Base-by-base conservation (phyloP, 2,329 filamentous ascomycete species). In the Fusarium sp. region DNA sequence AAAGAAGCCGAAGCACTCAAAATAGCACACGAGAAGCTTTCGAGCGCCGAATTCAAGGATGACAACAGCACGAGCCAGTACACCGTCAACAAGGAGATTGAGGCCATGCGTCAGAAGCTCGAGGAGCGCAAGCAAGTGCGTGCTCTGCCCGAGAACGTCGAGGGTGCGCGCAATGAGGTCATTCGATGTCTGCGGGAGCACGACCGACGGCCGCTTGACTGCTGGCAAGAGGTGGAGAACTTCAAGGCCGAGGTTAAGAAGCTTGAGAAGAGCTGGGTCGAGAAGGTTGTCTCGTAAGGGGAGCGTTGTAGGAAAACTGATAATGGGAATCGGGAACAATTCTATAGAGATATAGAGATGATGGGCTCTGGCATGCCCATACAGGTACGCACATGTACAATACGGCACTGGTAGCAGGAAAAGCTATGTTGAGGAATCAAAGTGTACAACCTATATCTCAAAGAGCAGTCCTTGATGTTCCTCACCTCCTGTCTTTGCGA, bases 201-300 rank as follows among this genome's bases (percentile, higher is more conserved):
- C 80, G 94, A 98, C 81, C 86, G 93, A 69, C 88, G 93, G 79
- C 94, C 95, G 78, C 84, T 98, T 77, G 93, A 98, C 84, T 98
- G 95, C 86, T 98, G 93, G 92, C 87, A 90, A 81, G 94, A 98
- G 87, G 93, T 98, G 24, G 92, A 97, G 83, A 85, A 85, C 21
- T 98, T 98, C 81, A 97, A 94, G 88, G 87, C 88, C 75, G 93
- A 97, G 85, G 94, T 98, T 50, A 89, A 92, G 73, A 89, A 89
- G 83, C 80, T 98, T 81, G 95, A 98, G 87, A 91, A 89, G 81
- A 86, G 85, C 26, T 98, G 97, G 89, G 93, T 98, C 35, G 91
- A 97, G 77, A 93, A 91, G 83, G 89, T 97, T 57, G 87, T 93
- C 60, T 81, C 81, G 69, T 85, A 71, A 77, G 52, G 24, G 33